Conservation (phyloP, 1,284 basidiomycete genomes). For the Cutaneotrichosporon sp. region DNA sequence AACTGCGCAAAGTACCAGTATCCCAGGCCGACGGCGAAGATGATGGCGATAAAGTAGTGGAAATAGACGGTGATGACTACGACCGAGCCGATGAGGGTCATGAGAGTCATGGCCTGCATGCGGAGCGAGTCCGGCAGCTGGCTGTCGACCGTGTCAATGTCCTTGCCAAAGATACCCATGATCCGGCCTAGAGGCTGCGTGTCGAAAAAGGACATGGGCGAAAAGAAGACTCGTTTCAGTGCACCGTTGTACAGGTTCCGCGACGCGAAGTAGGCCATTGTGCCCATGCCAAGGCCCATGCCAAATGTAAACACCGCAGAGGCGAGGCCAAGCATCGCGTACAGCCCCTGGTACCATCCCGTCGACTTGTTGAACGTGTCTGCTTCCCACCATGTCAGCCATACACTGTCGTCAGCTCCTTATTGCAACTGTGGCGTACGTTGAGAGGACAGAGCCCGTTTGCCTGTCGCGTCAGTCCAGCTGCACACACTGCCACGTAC, state of each 20-base stretch:
- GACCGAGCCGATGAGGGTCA: conserved; percentile 53
- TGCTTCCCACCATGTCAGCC: conserved; percentile 67
- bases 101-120: conserved; percentile 47
- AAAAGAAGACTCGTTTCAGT: conserved; percentile 58
- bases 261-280: conserved; percentile 58
- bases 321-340: conserved; percentile 57
- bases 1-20: conserved; percentile 51
- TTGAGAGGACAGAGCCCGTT: conserved; percentile 50
- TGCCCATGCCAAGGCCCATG: conserved; percentile 57
- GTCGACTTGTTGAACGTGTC: conserved; percentile 40
- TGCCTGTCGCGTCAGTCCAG: conserved; percentile 49
- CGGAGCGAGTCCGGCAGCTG: conserved; percentile 61
- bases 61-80: conserved; percentile 64
- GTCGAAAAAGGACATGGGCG: conserved; percentile 67
- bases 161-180: conserved; percentile 57
- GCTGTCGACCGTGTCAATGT: conserved; percentile 68
- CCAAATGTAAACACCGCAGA: conserved; percentile 60
- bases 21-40: conserved; percentile 29
- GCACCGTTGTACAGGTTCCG: conserved; percentile 57
- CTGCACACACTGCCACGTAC: conserved; percentile 14
- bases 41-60: conserved; percentile 59
- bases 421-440: conserved; percentile 12
- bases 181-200: conserved; percentile 63
- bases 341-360: conserved; percentile 66
- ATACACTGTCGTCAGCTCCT: conserved; percentile 32